Conservation (phyloP, 2,329 filamentous ascomycete species). For the Pestalotiopsis sp. region DNA sequence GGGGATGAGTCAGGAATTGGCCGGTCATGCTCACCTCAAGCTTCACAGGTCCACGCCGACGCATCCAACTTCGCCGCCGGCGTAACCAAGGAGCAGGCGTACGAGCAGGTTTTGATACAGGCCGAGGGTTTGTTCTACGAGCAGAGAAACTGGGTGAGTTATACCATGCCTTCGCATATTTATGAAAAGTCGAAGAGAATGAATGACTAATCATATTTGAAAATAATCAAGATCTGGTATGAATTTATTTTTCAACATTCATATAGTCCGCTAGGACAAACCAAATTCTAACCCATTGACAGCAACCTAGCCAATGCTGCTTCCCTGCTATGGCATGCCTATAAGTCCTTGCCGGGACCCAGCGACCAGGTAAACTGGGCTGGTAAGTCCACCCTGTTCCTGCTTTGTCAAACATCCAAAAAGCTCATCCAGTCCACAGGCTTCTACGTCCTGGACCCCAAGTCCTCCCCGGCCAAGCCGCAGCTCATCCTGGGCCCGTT, state of each 20-base stretch:
- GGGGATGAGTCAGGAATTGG: not conserved
- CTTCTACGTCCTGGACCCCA: constrained; percentile 71
- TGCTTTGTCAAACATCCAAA: not conserved
- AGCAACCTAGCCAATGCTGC: constrained; percentile 79
- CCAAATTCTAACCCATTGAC: constrained; percentile 8
- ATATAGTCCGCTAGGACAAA: not conserved
- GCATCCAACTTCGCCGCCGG: constrained; percentile 71
- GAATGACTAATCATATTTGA: not conserved
- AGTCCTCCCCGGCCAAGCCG: constrained; percentile 26
- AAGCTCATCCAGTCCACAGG: constrained; percentile 43
- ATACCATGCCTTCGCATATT: not conserved
- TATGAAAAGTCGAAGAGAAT: not conserved
- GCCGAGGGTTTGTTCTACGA: constrained; percentile 70
- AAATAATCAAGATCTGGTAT: constrained; percentile 42
- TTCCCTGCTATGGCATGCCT: constrained; percentile 78
- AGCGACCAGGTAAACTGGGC: constrained; percentile 77
- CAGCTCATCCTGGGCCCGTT: constrained; percentile 79
- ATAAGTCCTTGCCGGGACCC: constrained; percentile 70
- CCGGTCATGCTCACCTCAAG: not conserved
- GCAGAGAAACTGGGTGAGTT: constrained; percentile 77
- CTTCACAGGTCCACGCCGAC: constrained; percentile 71
- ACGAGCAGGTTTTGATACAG: constrained; percentile 73
- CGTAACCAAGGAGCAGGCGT: constrained; percentile 72
- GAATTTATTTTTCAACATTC: constrained; percentile 10
- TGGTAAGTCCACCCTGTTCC: constrained; percentile 40